Evolutionary conservation across 2,329 filamentous ascomycete species (phyloP).

Genomic region (Chaetomium globosum): DNA sequence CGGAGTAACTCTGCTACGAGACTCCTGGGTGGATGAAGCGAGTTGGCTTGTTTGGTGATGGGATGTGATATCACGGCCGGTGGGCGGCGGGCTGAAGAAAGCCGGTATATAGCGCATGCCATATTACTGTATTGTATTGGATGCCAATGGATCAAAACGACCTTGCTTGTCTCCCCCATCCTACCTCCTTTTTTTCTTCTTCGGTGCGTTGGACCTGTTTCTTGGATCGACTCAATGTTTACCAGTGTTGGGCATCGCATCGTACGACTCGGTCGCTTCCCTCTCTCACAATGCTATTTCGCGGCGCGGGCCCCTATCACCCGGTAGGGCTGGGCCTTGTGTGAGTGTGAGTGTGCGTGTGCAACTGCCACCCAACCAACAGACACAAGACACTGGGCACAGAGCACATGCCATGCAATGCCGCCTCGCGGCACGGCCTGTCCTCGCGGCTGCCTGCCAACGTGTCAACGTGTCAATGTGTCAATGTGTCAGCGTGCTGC

Average conservation of each 20-base stretch:
- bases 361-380: neutral
- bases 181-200: neutral
- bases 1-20: neutral
- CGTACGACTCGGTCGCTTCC: no score
- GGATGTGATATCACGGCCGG: neutral
- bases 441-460: no score
- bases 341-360: neutral
- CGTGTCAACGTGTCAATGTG: no score
- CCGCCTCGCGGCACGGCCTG: neutral
- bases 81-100: neutral
- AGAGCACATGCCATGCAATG: neutral
- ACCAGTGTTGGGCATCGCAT: no score
- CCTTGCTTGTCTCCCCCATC: neutral
- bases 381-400: neutral
- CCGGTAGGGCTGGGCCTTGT: neutral
- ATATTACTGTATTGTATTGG: neutral
- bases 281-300: neutral
- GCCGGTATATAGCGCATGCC: neutral
- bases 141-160: neutral
- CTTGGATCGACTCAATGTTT: no score
- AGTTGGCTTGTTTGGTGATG: neutral
- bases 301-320: no score
- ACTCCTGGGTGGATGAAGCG: neutral
- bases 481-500: no score
- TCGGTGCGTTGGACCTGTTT: no score